Percentiles rank a stretch among this genome's conserved stretches.
phyloP scores from a whole-genome alignment of 164 flowering plant species.

The Santalum album region DNA sequence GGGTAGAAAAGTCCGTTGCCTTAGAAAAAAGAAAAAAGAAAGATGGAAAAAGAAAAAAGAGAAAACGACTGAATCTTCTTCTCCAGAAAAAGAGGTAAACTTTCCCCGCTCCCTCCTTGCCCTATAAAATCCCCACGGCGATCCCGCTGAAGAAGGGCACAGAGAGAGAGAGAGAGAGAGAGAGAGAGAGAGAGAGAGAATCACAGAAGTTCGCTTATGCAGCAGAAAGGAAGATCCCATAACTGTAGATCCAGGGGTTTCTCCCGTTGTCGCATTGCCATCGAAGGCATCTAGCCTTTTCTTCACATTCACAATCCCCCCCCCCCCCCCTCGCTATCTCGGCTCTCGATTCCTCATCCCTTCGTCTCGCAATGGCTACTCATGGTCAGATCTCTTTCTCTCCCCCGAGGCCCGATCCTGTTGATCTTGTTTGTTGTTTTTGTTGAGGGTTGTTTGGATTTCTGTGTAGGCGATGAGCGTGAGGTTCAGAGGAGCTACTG shows the following conservation, averaged over 20 bases:
- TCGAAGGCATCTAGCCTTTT: conserved; percentile 46
- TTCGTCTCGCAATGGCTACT: conserved; percentile 19
- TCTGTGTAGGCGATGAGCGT: conserved; percentile 41
- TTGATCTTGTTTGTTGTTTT: background rate
- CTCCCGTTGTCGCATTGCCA: conserved; percentile 73
- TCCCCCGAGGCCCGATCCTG: background rate
- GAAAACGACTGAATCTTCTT: no score
- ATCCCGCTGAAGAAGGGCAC: no score
- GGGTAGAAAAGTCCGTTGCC: no score
- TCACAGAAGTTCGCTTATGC: conserved; percentile 47
- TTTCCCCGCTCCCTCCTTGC: no score
- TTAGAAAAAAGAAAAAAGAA: no score
- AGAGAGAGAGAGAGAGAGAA: no score
- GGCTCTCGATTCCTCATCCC: background rate
- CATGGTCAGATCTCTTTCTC: conserved; percentile 16
- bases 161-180: no score
- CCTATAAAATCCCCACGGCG: no score
- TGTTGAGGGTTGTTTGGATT: background rate
- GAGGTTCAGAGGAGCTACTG: conserved; percentile 75
- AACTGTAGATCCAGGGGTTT: conserved; percentile 80
- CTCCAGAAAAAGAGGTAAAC: no score
- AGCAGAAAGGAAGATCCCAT: conserved; percentile 52
- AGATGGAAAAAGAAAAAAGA: no score
- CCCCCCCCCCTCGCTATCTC: background rate
- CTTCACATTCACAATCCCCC: background rate